These are phyloP conservation scores for Cadophora luteo-olivacea DNA, from an alignment of 2,329 filamentous ascomycete species.

Conservation along the genomic window DNA sequence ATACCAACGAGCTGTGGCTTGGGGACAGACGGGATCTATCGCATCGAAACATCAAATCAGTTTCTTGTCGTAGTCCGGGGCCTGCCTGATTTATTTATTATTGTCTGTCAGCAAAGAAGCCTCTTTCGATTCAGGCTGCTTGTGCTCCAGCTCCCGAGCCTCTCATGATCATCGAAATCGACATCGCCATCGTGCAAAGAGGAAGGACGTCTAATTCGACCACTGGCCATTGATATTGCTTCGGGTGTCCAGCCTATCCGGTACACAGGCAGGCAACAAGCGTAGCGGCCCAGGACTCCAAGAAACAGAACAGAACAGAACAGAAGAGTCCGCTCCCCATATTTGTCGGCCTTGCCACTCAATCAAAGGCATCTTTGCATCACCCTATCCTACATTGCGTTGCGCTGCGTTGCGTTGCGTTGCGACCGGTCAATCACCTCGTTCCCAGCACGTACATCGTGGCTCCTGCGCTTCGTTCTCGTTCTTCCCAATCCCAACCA, in stretches of 20 bases:
- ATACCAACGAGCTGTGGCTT: slow-evolving; percentile 13
- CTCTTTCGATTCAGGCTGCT: slow-evolving; percentile 18
- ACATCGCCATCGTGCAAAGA: slow-evolving; percentile 11
- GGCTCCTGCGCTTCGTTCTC: slow-evolving; percentile 7
- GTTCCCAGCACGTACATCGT: slow-evolving; percentile 5
- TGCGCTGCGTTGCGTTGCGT: not conserved
- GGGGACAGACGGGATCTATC: slow-evolving; percentile 8
- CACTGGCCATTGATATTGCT: slow-evolving; percentile 25
- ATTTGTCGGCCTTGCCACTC: slow-evolving; percentile 13
- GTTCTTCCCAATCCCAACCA: not conserved
- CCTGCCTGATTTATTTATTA: not conserved
- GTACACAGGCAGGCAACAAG: slow-evolving; percentile 8
- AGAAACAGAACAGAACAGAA: slow-evolving; percentile 8
- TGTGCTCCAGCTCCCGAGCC: slow-evolving; percentile 5
- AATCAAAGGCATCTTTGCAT: not conserved
- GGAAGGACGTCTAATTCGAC: not conserved
- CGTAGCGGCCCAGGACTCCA: not conserved
- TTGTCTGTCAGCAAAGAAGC: slow-evolving; percentile 15
- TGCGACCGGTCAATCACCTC: slow-evolving; percentile 8
- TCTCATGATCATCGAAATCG: slow-evolving; percentile 12
- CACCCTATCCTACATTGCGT: not conserved
- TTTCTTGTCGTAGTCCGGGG: slow-evolving; percentile 10
- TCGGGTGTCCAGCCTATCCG: slow-evolving; percentile 30
- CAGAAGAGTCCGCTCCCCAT: slow-evolving; percentile 8
- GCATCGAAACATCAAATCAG: not conserved